Conservation (phyloP, 2,329 filamentous ascomycete genomes). For the Phoma sp. region DNA sequence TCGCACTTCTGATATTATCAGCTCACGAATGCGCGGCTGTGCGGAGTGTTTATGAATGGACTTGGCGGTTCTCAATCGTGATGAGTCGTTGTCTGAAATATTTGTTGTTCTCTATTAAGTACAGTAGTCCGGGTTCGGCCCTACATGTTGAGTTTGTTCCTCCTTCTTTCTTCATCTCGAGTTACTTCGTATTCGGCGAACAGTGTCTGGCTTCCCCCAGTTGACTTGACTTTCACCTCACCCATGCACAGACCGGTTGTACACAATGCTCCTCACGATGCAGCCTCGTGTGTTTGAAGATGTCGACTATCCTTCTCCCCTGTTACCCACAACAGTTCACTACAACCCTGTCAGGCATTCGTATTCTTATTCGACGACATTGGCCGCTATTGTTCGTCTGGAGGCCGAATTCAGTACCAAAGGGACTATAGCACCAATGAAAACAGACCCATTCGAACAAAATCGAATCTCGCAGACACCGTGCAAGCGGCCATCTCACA, state of each 20-base stretch:
- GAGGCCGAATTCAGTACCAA: not conserved
- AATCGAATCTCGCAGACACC: not conserved
- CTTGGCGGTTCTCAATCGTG: too few relatives aligned
- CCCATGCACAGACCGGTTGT: not conserved
- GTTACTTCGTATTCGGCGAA: not conserved
- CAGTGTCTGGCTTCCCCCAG: not conserved
- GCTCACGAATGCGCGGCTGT: not conserved
- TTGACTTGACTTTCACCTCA: conserved; percentile 1
- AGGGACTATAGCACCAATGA: not conserved
- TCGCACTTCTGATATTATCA: not conserved
- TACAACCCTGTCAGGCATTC: conserved; percentile 5
- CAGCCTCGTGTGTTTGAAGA: conserved; percentile 3
- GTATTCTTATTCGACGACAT: not conserved
- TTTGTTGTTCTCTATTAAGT: too few relatives aligned
- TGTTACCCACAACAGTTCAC: not conserved
- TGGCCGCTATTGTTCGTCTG: not conserved
- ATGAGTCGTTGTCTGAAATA: too few relatives aligned
- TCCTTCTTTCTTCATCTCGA: not conserved
- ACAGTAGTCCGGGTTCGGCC: too few relatives aligned
- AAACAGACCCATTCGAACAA: not conserved
- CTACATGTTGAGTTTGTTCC: too few relatives aligned
- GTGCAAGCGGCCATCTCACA: not conserved
- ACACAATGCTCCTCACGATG: conserved; percentile 10
- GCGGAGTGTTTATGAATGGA: not conserved
- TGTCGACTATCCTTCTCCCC: not conserved